Evolutionary conservation across 768 basidiomycete genomes (phyloP).

Genomic region (Rhodosporidiobolus sp.): DNA sequence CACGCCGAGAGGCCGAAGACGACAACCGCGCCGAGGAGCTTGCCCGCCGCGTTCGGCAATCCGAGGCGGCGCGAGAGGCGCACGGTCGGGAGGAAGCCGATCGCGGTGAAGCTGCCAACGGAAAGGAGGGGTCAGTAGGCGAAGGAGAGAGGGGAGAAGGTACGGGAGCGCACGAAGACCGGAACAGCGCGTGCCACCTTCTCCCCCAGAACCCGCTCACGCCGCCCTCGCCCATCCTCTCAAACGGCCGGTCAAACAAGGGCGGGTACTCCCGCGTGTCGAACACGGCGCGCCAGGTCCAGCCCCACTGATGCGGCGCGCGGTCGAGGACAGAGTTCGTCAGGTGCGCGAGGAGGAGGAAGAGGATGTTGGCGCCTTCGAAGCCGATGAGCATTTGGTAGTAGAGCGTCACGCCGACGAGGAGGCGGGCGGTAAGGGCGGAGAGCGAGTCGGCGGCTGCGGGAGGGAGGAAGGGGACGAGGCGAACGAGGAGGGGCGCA

Average conservation of each 20-base stretch:
- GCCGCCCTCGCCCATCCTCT: constrained; percentile 28
- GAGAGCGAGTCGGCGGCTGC: not conserved
- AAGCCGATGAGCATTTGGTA: constrained; percentile 31
- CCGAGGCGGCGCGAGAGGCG: not conserved
- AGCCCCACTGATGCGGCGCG: not conserved
- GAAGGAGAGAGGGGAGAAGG: not conserved
- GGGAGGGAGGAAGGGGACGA: not conserved
- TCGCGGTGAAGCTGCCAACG: constrained; percentile 13
- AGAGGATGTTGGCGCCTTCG: constrained; percentile 3
- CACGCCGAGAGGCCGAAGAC: constrained; percentile 23
- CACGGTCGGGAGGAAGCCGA: constrained; percentile 16
- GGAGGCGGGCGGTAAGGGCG: constrained; percentile 6
- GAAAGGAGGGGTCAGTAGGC: not conserved
- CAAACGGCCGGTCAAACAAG: constrained; percentile 24
- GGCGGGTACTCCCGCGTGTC: constrained; percentile 30
- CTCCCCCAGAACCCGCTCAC: constrained; percentile 19
- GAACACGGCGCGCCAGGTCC: constrained; percentile 16
- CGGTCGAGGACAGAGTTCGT: constrained; percentile 12
- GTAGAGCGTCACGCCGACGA: constrained; percentile 20
- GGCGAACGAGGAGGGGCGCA: not conserved
- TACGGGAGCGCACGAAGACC: constrained; percentile 2
- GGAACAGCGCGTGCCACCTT: constrained; percentile 27
- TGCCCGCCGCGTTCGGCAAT: constrained; percentile 1
- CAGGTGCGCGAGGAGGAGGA: not conserved
- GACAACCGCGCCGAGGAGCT: constrained; percentile 10